These are phyloP conservation scores for Hypoxylon sp. DNA, from an alignment of 2,329 filamentous ascomycete genomes.

Conservation along the genomic window DNA sequence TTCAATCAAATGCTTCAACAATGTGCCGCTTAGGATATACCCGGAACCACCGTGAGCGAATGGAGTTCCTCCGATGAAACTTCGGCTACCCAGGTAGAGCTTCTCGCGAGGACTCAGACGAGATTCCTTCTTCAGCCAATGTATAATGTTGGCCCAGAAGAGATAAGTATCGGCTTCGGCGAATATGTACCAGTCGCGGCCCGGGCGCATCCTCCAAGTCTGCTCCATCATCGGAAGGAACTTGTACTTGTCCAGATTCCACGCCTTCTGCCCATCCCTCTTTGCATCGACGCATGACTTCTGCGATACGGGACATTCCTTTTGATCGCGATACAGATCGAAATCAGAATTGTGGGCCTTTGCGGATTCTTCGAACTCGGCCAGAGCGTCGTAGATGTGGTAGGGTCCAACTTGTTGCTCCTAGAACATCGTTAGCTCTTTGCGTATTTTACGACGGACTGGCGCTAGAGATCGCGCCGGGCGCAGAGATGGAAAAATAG, in stretches of 20 bases:
- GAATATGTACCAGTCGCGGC: slow-evolving; percentile 72
- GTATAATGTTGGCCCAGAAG: slow-evolving; percentile 67
- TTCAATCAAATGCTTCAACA: slow-evolving; percentile 64
- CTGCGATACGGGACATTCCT: slow-evolving; percentile 63
- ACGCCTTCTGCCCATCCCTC: slow-evolving; percentile 57
- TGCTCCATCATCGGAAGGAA: slow-evolving; percentile 71
- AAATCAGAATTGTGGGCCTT: slow-evolving; percentile 61
- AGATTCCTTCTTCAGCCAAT: slow-evolving; percentile 62
- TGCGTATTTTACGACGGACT: neutral
- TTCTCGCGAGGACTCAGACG: slow-evolving; percentile 60
- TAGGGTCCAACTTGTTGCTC: slow-evolving; percentile 66
- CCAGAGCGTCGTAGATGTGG: slow-evolving; percentile 58
- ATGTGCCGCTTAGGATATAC: slow-evolving; percentile 67
- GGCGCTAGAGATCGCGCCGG: slow-evolving; percentile 1
- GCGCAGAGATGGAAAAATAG: slow-evolving; percentile 37
- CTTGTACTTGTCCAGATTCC: slow-evolving; percentile 74
- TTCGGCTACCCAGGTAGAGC: slow-evolving; percentile 67
- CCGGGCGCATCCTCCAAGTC: slow-evolving; percentile 67
- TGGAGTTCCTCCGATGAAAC: slow-evolving; percentile 60
- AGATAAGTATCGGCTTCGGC: slow-evolving; percentile 72
- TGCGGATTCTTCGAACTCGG: slow-evolving; percentile 56
- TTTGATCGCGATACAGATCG: slow-evolving; percentile 62
- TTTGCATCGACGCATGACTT: slow-evolving; percentile 60
- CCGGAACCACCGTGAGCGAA: slow-evolving; percentile 73
- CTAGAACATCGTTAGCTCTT: slow-evolving; percentile 49